Conservation (phyloP, 2,329 filamentous ascomycete genomes). For the Aureobasidium zeae region DNA sequence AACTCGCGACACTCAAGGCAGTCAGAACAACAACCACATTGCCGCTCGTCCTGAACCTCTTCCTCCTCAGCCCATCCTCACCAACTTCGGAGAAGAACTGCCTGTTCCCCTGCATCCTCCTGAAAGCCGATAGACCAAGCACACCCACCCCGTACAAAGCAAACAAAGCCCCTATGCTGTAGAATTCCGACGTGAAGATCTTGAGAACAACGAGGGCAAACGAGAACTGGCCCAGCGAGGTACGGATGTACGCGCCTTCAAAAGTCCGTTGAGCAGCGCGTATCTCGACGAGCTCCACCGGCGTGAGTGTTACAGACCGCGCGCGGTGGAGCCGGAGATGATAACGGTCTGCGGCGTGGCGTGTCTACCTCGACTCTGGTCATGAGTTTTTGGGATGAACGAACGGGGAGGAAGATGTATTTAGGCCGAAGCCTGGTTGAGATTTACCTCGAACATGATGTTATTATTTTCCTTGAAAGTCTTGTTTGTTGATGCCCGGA, state of each 20-base stretch:
- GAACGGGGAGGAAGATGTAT: too few species aligned
- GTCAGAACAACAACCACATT: conserved; percentile 57
- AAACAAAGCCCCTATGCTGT: conserved; percentile 88
- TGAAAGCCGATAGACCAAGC: conserved; percentile 71
- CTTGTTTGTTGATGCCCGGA: too few species aligned
- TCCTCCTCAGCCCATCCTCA: conserved; percentile 51
- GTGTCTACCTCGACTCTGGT: too few species aligned
- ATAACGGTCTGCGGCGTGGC: conserved; percentile 62
- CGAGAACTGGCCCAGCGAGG: conserved; percentile 86
- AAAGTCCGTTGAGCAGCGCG: conserved; percentile 93
- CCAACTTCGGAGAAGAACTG: conserved; percentile 73
- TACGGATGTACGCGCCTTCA: conserved; percentile 93
- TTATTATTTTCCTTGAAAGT: too few species aligned
- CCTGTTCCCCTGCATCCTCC: conserved; percentile 81
- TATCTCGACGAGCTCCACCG: conserved; percentile 83
- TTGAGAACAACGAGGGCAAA: conserved; percentile 91
- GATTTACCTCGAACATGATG: background rate
- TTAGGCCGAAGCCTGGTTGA: too few species aligned
- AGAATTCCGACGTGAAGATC: conserved; percentile 95
- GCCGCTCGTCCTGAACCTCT: conserved; percentile 54
- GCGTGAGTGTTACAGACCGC: conserved; percentile 70
- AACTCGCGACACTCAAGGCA: conserved; percentile 52
- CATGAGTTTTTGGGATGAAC: too few species aligned
- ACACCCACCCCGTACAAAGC: conserved; percentile 83
- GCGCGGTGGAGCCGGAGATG: conserved; percentile 75